Evolutionary conservation across 2,329 filamentous ascomycete species (phyloP), one percentile per base, ranked within the genome.

Genomic region (Leptographium galeiforme): DNA sequence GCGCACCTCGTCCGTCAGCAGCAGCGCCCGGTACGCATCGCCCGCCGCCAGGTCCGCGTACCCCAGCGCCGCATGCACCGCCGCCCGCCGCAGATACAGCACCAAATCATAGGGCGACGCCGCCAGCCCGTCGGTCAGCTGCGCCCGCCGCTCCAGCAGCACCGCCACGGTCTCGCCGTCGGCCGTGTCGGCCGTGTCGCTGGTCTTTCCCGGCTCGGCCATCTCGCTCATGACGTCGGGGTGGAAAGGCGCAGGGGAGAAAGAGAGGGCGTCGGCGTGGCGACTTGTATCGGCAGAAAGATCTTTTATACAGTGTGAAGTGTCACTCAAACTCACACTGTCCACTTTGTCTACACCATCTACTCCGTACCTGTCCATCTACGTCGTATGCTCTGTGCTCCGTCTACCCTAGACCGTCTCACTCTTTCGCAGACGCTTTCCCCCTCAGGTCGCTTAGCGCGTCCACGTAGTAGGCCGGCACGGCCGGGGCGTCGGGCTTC

Each of bases 1-100:
- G 58, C 76, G 68, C 39, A 89, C 77, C 59, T 93, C 88, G 63
- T 97, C 91, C 16, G 86, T 78, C 48, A 98, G 72, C 5, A 95
- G 78, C n/a, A 97, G 75, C 1, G 90, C 89, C 53, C 86, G 84
- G 66, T 97, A 97, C 6, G 89, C 88, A 72, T 96, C 90, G 38
- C 89, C 88, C 12, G 85, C 84, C 6, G 89, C 89, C 41, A 98
- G 78, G 66, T 98, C 93, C 0, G 89, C 88, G 66, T 95, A 97
- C 40, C 82, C 87, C 48, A 96, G 75, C 47, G 81, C 72, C 16
- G 82, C 77, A 66, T 96, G 82, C 44, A 85, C 72, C 38, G 78
- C 70, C 30, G 88, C 88, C 36, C 90, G 80, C 58, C 84, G 76
- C 53, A 87, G 72, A 59, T 83, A 84, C 8, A 84, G 71, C 53